A percentile compares a stretch with the other conserved stretches of the same genome.
These are phyloP conservation scores for Myriosclerotinia duriaeana DNA, from an alignment of 2,329 filamentous ascomycete genomes.

Conservation along the genomic window DNA sequence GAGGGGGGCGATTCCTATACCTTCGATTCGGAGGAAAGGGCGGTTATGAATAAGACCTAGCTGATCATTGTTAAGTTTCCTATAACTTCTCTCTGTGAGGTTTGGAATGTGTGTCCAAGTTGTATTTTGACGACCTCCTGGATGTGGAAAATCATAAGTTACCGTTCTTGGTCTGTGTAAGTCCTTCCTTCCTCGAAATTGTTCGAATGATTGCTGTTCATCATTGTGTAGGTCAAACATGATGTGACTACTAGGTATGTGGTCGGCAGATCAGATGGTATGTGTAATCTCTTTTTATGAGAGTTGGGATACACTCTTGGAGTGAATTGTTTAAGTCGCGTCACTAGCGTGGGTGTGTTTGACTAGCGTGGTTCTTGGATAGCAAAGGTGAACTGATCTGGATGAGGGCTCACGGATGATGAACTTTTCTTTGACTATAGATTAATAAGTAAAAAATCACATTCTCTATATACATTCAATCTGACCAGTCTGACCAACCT, in stretches of 20 bases:
- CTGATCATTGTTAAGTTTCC: not conserved
- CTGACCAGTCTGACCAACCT: not conserved
- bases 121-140: not conserved
- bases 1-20: not conserved
- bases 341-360: not conserved
- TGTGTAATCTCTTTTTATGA: not conserved
- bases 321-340: not conserved
- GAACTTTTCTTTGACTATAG: not conserved
- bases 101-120: not conserved
- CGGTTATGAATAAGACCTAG: not conserved
- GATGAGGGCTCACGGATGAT: not conserved
- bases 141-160: not conserved
- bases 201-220: not conserved
- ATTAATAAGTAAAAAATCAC: not conserved
- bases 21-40: not conserved
- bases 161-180: not conserved
- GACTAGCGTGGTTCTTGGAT: not conserved
- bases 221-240: not conserved
- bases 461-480: not conserved
- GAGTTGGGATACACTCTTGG: not conserved
- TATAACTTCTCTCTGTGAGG: not conserved
- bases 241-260: not conserved
- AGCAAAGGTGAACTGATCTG: not conserved
- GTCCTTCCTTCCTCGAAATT: not conserved
- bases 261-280: not conserved